phyloP scores from a whole-genome alignment of 2,329 filamentous ascomycete species.

The Fusarium sulawesiense region DNA sequence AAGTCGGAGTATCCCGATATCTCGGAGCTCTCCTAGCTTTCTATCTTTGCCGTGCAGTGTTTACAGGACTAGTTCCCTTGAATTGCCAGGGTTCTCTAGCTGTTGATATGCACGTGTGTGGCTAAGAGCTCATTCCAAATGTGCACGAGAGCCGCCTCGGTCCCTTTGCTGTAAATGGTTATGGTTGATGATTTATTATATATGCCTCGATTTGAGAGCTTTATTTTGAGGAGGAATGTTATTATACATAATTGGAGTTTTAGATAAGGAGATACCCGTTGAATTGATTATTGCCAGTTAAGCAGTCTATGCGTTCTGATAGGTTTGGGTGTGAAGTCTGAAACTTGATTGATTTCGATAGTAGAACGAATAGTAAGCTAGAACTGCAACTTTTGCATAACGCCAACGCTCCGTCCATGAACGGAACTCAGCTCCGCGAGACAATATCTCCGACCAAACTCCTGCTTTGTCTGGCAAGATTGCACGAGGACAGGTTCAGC shows the following conservation, averaged over 20 bases:
- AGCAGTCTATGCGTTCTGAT: neutral
- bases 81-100: conserved; percentile 9
- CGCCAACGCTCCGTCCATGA: neutral
- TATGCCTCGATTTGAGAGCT: neutral
- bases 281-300: neutral
- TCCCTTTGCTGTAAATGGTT: neutral
- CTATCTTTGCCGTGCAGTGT: conserved; percentile 8
- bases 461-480: conserved; percentile 29
- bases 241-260: conserved; percentile 15
- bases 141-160: conserved; percentile 7
- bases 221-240: conserved; percentile 1
- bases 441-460: conserved; percentile 11
- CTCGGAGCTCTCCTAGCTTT: conserved; percentile 9
- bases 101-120: conserved; percentile 17
- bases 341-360: conserved; percentile 6
- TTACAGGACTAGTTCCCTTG: conserved; percentile 5
- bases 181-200: conserved; percentile 3
- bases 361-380: conserved; percentile 18
- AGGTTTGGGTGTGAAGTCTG: neutral
- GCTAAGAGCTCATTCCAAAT: neutral
- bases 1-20: conserved; percentile 35
- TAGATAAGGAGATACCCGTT: conserved; percentile 13
- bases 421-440: conserved; percentile 15
- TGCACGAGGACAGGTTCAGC: conserved; percentile 20
- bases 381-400: neutral